Evolutionary conservation across 1,284 basidiomycete species (phyloP).

Genomic region (Xanthoconium separans): DNA sequence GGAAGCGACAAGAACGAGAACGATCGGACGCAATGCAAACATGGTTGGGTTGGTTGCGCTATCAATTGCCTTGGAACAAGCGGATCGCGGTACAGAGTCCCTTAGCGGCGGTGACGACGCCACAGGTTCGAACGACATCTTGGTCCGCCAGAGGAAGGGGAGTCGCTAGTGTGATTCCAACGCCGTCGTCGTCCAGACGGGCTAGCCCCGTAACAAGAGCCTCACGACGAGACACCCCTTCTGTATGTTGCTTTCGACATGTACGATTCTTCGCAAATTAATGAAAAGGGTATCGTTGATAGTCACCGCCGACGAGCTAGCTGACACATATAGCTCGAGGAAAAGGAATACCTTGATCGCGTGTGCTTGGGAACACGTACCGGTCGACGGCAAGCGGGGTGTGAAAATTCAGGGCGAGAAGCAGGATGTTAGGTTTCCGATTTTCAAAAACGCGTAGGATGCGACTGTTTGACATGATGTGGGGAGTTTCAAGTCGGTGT

Average conservation of each 20-base stretch:
- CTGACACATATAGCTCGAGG: not conserved
- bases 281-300: conserved; percentile 20
- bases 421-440: conserved; percentile 29
- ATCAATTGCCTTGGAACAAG: conserved; percentile 43
- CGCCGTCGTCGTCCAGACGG: conserved; percentile 41
- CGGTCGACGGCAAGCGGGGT: conserved; percentile 16
- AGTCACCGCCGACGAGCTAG: conserved; percentile 18
- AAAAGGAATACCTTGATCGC: not conserved
- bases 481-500: conserved; percentile 4
- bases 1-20: conserved; percentile 68
- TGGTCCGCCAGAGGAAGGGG: conserved; percentile 35
- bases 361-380: not conserved
- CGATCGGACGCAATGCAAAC: conserved; percentile 41
- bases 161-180: conserved; percentile 34
- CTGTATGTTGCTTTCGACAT: conserved; percentile 23
- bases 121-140: conserved; percentile 29
- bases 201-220: conserved; percentile 42
- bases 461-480: conserved; percentile 9
- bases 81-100: conserved; percentile 13
- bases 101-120: not conserved
- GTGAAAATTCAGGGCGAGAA: conserved; percentile 31
- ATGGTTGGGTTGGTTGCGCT: conserved; percentile 42
- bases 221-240: conserved; percentile 30
- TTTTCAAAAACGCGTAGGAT: conserved; percentile 28
- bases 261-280: conserved; percentile 24